Percentiles rank a stretch among this genome's conserved stretches.
Conservation (phyloP, 1,284 basidiomycete genomes). For the Sanghuangporus baumii region DNA sequence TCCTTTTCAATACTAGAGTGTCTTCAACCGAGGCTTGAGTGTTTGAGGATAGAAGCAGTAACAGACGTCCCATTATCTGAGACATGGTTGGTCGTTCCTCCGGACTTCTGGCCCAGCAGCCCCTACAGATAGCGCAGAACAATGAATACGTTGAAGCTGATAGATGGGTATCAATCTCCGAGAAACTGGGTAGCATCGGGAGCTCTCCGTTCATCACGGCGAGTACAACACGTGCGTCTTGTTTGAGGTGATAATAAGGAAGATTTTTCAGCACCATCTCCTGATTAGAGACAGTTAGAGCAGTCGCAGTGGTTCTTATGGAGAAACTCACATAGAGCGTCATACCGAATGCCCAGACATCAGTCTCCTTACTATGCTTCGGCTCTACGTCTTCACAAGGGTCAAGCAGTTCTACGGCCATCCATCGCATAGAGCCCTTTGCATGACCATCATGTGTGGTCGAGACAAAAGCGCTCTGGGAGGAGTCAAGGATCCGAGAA, state of each 20-base stretch:
- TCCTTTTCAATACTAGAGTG: too few relatives aligned
- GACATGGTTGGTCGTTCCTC: background rate
- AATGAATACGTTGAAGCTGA: background rate
- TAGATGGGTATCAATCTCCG: background rate
- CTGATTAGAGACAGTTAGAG: background rate
- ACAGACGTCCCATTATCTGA: background rate
- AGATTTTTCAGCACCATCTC: background rate
- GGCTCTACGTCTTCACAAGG: background rate
- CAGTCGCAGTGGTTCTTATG: background rate
- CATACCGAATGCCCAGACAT: slow-evolving; percentile 15
- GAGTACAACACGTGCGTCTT: background rate
- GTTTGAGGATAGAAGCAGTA: too few relatives aligned
- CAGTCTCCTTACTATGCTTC: slow-evolving; percentile 2
- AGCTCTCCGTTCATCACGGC: background rate
- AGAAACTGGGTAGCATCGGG: background rate
- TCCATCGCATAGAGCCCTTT: slow-evolving; percentile 8
- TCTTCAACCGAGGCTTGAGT: too few relatives aligned
- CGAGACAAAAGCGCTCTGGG: background rate
- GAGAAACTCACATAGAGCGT: slow-evolving; percentile 3
- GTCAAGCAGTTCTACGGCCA: slow-evolving; percentile 11
- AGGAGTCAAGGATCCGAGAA: background rate
- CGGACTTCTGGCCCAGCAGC: background rate
- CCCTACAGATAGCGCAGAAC: background rate
- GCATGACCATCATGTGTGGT: background rate
- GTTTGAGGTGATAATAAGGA: background rate